A percentile compares a stretch with the other conserved stretches of the same genome.
Conservation (phyloP, 192 early-diverging fungal genomes). For the Coemansia sp. region DNA sequence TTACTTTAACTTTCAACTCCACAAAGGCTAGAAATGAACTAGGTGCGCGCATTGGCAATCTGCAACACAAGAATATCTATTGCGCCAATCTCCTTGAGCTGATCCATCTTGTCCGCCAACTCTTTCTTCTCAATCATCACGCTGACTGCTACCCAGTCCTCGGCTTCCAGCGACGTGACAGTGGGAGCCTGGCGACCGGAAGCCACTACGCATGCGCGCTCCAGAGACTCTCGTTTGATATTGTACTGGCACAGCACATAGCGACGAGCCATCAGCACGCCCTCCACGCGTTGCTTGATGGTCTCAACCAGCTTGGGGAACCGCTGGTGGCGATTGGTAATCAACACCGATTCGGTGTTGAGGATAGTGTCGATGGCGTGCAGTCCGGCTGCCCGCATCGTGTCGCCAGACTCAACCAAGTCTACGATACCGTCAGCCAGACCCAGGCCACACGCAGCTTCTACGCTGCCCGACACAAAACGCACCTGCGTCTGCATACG, state of each 20-base stretch:
- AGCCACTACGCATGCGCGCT: slow-evolving; percentile 70
- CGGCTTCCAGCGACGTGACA: slow-evolving; percentile 78
- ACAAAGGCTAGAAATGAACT: slow-evolving; percentile 2
- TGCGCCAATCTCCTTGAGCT: slow-evolving; percentile 80
- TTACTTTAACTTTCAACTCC: too few relatives aligned
- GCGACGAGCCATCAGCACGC: slow-evolving; percentile 82
- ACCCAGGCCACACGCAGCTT: slow-evolving; percentile 94
- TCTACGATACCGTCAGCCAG: slow-evolving; percentile 92
- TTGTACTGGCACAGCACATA: slow-evolving; percentile 95
- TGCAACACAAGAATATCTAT: slow-evolving; percentile 85
- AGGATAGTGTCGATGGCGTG: slow-evolving; percentile 83
- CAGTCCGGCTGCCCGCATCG: slow-evolving; percentile 98
- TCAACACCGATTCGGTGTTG: slow-evolving; percentile 83
- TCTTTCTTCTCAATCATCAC: slow-evolving; percentile 83
- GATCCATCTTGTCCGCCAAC: slow-evolving; percentile 88
- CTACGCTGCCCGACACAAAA: slow-evolving; percentile 91
- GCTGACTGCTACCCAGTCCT: slow-evolving; percentile 86
- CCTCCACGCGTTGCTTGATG: slow-evolving; percentile 82
- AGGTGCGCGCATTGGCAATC: slow-evolving; percentile 78
- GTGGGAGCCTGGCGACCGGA: slow-evolving; percentile 94
- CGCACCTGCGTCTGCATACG: slow-evolving; percentile 68
- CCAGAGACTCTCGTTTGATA: slow-evolving; percentile 64
- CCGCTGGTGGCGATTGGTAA: slow-evolving; percentile 75
- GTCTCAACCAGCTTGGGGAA: slow-evolving; percentile 77
- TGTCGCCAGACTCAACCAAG: slow-evolving; percentile 91